phyloP scores from a whole-genome alignment of 2,329 filamentous ascomycete genomes.

The Colletotrichum ledebouriae region DNA sequence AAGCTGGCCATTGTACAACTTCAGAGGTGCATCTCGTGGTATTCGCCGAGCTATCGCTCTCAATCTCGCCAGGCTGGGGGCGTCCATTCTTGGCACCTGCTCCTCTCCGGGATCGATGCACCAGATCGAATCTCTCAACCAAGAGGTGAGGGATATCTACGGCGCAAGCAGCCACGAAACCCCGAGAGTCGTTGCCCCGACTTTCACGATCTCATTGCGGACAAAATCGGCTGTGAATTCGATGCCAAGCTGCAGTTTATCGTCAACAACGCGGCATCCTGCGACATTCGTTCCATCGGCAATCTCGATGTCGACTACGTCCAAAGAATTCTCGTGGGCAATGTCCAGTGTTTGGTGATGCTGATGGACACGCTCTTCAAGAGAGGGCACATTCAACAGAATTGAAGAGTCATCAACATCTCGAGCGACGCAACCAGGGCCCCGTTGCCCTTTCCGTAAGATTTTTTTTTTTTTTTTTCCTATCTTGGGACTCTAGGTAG shows the following conservation, averaged over 20 bases:
- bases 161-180: constrained; percentile 2
- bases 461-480: no score
- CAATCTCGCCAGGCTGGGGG: constrained; percentile 47
- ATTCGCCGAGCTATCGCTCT: constrained; percentile 49
- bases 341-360: constrained; percentile 52
- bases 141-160: not conserved
- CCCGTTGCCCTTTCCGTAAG: not conserved
- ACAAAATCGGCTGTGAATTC: constrained; percentile 46
- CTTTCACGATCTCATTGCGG: constrained; percentile 48
- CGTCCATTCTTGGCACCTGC: constrained; percentile 51
- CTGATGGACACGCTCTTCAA: constrained; percentile 53
- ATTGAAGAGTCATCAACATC: constrained; percentile 53
- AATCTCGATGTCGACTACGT: constrained; percentile 47
- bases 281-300: constrained; percentile 49
- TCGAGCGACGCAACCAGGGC: constrained; percentile 40
- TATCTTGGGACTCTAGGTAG: no score
- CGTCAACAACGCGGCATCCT: constrained; percentile 48
- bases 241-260: constrained; percentile 50
- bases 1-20: not conserved
- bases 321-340: constrained; percentile 50
- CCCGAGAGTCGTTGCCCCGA: constrained; percentile 46
- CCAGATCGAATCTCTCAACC: not conserved
- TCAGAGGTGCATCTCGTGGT: constrained; percentile 72
- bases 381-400: constrained; percentile 48
- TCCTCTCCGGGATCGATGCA: not conserved